Evolutionary conservation across 2,329 filamentous ascomycete genomes (phyloP), one percentile per base, ranked within the genome.

Genomic region (Ramularia endophylla): DNA sequence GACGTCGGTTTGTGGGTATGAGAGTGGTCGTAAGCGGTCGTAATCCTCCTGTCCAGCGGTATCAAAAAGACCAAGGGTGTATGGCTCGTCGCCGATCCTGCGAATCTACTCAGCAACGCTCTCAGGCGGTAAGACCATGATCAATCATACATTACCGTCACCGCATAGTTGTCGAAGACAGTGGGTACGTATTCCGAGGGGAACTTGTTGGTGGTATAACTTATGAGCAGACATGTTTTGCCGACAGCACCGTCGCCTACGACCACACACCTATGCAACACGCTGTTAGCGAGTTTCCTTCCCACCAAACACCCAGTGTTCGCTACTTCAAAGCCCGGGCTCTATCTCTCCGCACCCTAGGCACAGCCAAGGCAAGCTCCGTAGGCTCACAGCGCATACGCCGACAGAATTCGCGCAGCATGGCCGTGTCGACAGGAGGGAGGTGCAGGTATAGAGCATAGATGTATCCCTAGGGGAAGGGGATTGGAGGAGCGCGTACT

Each of bases 1-100:
- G 53, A 97, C 92, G 62, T 97, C 92, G 58, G 92, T 97, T 71
- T 97, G 92, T 1, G 92, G 92, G 66, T 98, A 98, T 50, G 92
- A 97, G 47, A 97, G 80, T 35, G 92, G 92, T 61, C 92, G 86
- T 52, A 98, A 81, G 59, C 92, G 85, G 69, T 98, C 92, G 72
- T 97, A 97, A 81, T 98, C 90, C 77, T 98, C 92, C 73, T 98
- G 92, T 67, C 92, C 92, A 49, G 92, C 92, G 27, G 92, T 98
- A 81, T 98, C 92, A 64, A 97, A 98, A 19, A 98, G 78, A 44
- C 92, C 92, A 35, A 98, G 77, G 12, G 92, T 98, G 67, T 97
- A 97, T 45, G 92, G 92, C 70, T 98, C 92, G 66, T 97, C 92
- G 53, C 92, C 92, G 65, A 98, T 97, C 92, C 92, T 98, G 62